These are phyloP conservation scores for Acer campestre DNA, from an alignment of 345 rosid species.

Conservation along the genomic window DNA sequence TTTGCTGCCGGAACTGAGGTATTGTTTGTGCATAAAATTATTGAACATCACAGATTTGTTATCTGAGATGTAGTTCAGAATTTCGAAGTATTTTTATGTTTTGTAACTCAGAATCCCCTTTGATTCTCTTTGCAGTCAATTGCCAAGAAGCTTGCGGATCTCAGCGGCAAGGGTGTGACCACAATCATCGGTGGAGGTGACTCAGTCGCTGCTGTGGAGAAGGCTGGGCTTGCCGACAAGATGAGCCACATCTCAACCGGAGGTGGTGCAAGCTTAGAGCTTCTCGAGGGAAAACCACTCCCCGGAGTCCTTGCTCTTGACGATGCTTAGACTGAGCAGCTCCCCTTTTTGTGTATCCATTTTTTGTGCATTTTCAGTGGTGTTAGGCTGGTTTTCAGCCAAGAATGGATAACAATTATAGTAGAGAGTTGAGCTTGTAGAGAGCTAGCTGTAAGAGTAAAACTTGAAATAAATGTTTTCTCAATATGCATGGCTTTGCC, in stretches of 20 bases:
- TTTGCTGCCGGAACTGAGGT: conserved; percentile 94
- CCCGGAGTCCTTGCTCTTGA: conserved; percentile 95
- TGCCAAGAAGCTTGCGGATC: conserved; percentile 86
- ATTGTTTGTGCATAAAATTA: neutral
- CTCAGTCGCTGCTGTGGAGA: conserved; percentile 96
- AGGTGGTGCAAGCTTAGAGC: conserved; percentile 98
- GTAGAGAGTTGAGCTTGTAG: conserved; percentile 22
- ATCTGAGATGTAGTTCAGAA: neutral
- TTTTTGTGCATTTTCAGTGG: conserved; percentile 14
- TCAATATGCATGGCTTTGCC: conserved; percentile 1
- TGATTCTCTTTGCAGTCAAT: conserved; percentile 53
- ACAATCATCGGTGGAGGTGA: conserved; percentile 98
- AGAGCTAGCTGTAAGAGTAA: conserved; percentile 21
- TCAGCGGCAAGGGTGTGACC: conserved; percentile 82
- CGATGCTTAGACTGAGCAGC: conserved; percentile 48
- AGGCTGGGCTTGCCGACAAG: conserved; percentile 85
- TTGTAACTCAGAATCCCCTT: neutral
- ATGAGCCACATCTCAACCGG: conserved; percentile 99
- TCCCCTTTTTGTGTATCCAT: neutral
- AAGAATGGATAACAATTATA: conserved; percentile 8
- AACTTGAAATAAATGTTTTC: conserved; percentile 14
- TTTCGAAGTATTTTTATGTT: neutral
- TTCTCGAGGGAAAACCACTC: conserved; percentile 85
- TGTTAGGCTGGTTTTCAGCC: conserved; percentile 37
- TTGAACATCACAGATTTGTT: neutral